Evolutionary conservation across 2,329 filamentous ascomycete species (phyloP), one percentile per base, ranked within the genome.

Genomic region (Fusarium sp.): DNA sequence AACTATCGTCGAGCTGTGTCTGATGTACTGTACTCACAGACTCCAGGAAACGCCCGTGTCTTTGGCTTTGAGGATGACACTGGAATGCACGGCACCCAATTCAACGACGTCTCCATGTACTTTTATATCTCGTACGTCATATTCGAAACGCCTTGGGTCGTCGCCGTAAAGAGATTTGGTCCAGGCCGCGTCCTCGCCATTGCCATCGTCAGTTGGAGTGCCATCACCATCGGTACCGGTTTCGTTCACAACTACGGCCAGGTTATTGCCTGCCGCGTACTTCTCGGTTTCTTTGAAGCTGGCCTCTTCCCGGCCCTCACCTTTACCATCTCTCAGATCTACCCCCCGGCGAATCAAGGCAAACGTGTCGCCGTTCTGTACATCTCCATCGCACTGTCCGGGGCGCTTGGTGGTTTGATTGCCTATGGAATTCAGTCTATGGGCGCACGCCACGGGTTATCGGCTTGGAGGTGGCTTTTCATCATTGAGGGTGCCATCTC

Each of bases 401-500:
- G 81, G 4, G 81, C 77, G 0, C 71, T 81, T 5, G 79, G 80
- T 2, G 80, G 81, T 0, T 40, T 81, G 3, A 69, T 81, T 1
- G 79, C 79, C 0, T 80, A 78, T 17, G 78, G 70, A 0, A 77
- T 81, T 4, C 82, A 84, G 33, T 81, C 82, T 0, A 82, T 88
- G 67, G 85, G 88, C 14, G 84, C 83, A 1, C 79, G 77, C 2
- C 81, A 81, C 31, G 86, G 86, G 0, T 78, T 88, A 2, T 79
- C 80, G 2, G 86, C 87, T 1, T 88, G 87, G 87, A 73, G 85
- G 61, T 89, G 86, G 87, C 77, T 87, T 0, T 88, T 88, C 65
- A 85, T 87, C 36, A 79, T 84, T 0, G 85, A 87, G 64, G 84
- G 85, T 3, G 67, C 80, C 1, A 74, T 82, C 3, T 82, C 83